A percentile compares a stretch with the other conserved stretches of the same genome.
Conservation (phyloP, 768 basidiomycete species). For the Kwoniella pini region DNA sequence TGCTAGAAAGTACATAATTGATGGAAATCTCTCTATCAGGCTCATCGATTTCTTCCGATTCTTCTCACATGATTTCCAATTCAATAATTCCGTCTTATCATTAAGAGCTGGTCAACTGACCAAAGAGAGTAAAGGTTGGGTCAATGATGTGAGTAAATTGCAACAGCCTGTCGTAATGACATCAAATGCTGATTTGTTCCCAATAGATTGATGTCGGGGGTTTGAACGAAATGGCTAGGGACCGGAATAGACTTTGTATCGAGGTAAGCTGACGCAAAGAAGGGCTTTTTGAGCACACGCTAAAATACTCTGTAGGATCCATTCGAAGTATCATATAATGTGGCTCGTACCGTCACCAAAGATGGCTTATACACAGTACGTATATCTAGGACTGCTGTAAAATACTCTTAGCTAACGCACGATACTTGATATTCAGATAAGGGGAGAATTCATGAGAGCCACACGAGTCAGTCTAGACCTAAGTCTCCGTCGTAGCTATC, state of each 20-base stretch:
- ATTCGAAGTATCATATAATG: conserved; percentile 94
- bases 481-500: not conserved
- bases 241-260: conserved; percentile 92
- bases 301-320: conserved; percentile 67
- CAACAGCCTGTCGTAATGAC: no score
- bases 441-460: conserved; percentile 97
- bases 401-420: not conserved
- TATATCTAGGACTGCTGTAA: conserved; percentile 27
- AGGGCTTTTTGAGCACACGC: not conserved
- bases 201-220: conserved; percentile 56
- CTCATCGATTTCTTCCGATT: conserved; percentile 98
- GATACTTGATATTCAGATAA: conserved; percentile 64
- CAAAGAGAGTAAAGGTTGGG: conserved; percentile 93
- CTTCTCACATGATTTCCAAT: conserved; percentile 88
- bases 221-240: conserved; percentile 60
- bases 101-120: conserved; percentile 84
- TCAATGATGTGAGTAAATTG: conserved; percentile 69
- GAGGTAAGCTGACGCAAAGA: conserved; percentile 63
- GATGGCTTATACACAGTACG: conserved; percentile 90
- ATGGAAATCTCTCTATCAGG: no score
- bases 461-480: conserved; percentile 57
- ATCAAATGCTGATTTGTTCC: no score
- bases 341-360: conserved; percentile 91
- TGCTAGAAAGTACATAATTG: no score
- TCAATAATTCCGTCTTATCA: conserved; percentile 86